A percentile compares a stretch with the other conserved stretches of the same genome.
phyloP scores from a whole-genome alignment of 306 rosid species.

The Canavalia gladiata region DNA sequence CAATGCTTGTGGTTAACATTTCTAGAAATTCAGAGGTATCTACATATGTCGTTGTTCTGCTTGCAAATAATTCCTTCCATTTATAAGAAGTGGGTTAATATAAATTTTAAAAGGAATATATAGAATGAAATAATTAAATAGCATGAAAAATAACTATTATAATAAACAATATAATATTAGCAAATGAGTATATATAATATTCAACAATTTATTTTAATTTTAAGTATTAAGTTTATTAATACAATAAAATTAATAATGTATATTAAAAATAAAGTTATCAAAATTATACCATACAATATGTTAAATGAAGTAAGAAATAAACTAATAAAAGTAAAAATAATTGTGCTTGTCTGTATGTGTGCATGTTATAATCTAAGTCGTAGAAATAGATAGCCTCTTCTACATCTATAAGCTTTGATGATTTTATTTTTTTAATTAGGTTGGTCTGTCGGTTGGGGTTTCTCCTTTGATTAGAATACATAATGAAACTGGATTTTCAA shows the following conservation, averaged over 20 bases:
- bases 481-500: constrained; percentile 76
- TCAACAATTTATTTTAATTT: not conserved
- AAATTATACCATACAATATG: not conserved
- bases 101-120: constrained; percentile 9
- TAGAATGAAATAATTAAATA: constrained; percentile 24
- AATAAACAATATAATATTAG: constrained; percentile 10
- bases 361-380: not conserved
- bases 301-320: not conserved
- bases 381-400: constrained; percentile 21
- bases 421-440: constrained; percentile 48
- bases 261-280: constrained; percentile 1
- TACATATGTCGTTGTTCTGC: constrained; percentile 32
- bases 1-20: constrained; percentile 73
- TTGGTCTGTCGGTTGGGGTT: constrained; percentile 72
- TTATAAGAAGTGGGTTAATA: constrained; percentile 24
- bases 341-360: not conserved
- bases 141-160: constrained; percentile 3
- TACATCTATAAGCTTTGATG: constrained; percentile 3
- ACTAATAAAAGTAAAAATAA: constrained; percentile 14
- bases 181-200: constrained; percentile 6
- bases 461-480: constrained; percentile 83
- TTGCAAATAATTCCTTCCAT: constrained; percentile 30
- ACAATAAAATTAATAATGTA: not conserved
- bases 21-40: constrained; percentile 84
- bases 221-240: constrained; percentile 8